Evolutionary conservation across 192 early-diverging fungal genomes (phyloP).

Genomic region (Backusella liffmaniae): DNA sequence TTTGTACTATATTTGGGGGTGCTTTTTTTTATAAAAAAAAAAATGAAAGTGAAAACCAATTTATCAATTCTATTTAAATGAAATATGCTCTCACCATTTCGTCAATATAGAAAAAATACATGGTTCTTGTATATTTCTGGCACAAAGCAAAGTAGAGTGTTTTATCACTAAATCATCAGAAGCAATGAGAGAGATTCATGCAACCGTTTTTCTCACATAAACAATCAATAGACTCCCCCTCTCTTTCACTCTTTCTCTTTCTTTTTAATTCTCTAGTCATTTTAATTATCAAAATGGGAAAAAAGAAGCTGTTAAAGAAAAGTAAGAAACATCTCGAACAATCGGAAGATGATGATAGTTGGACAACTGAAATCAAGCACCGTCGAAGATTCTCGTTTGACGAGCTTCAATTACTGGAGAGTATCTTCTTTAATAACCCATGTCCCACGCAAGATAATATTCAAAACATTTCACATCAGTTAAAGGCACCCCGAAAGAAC

Average conservation of each 20-base stretch:
- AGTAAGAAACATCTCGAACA: background rate
- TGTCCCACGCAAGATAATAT: constrained; percentile 10
- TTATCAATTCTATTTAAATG: background rate
- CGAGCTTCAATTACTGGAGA: constrained; percentile 17
- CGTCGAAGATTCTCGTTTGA: constrained; percentile 17
- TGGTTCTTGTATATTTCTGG: background rate
- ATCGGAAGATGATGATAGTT: background rate
- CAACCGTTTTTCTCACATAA: background rate
- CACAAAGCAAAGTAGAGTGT: background rate
- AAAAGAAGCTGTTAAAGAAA: background rate
- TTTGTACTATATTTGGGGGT: no score
- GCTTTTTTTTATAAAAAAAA: no score
- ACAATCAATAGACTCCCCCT: background rate
- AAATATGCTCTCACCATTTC: background rate
- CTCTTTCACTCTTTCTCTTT: background rate
- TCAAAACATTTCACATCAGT: background rate
- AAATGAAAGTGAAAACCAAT: background rate
- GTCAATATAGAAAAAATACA: background rate
- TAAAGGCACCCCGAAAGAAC: constrained; percentile 12
- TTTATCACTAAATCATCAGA: background rate
- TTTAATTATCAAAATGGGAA: background rate
- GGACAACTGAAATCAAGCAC: constrained; percentile 23
- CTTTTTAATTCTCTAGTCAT: background rate
- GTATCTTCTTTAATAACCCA: background rate
- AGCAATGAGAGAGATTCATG: background rate